These are phyloP conservation scores for Medicago ruthenica DNA, from an alignment of 306 rosid species.

Conservation along the genomic window DNA sequence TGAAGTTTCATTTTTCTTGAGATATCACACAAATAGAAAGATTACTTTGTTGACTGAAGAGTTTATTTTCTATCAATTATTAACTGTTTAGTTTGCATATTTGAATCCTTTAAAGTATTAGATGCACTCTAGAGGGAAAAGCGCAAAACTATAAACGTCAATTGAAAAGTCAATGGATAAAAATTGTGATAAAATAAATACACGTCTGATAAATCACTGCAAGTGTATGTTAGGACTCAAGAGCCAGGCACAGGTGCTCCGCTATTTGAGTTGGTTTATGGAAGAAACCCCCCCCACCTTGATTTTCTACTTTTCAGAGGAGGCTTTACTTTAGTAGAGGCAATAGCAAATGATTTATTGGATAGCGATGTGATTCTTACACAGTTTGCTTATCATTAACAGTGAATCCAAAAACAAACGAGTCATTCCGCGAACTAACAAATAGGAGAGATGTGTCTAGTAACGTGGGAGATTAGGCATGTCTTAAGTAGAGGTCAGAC, in stretches of 20 bases:
- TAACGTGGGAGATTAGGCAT: neutral
- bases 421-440: neutral
- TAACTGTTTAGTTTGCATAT: neutral
- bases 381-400: neutral
- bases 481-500: neutral
- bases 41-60: slow-evolving; percentile 14
- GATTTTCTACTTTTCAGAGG: too few species aligned
- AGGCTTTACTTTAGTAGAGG: slow-evolving; percentile 10
- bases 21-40: slow-evolving; percentile 15
- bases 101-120: neutral
- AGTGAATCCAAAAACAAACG: neutral
- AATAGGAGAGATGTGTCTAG: neutral
- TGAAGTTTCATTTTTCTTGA: slow-evolving; percentile 28
- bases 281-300: neutral
- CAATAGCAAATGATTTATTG: neutral
- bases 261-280: slow-evolving; percentile 6
- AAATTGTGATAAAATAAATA: slow-evolving; percentile 1
- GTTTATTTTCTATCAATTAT: slow-evolving; percentile 23
- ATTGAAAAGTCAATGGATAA: slow-evolving; percentile 15
- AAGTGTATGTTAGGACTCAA: neutral
- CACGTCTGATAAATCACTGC: neutral
- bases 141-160: neutral
- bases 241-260: slow-evolving; percentile 2
- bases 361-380: neutral
- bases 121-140: slow-evolving; percentile 1